Percentiles rank a stretch among this genome's conserved stretches.
These are phyloP conservation scores for Mycena crocata DNA, from an alignment of 768 basidiomycete genomes.

Conservation along the genomic window DNA sequence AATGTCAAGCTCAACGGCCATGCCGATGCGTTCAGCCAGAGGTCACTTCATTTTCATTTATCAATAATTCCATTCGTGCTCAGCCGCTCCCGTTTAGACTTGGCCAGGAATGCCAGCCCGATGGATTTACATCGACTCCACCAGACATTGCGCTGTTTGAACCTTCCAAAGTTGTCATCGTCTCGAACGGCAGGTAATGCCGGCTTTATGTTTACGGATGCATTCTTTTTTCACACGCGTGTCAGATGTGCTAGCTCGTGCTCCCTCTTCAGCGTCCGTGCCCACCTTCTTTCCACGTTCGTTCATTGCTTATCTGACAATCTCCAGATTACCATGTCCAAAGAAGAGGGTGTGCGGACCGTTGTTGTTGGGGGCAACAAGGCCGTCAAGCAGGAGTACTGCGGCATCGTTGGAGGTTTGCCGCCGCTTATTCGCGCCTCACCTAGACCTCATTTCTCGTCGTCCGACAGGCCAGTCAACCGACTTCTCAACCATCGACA, in stretches of 20 bases:
- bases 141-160: slow-evolving; percentile 63
- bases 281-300: not conserved
- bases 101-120: slow-evolving; percentile 59
- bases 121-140: slow-evolving; percentile 39
- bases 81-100: slow-evolving; percentile 44
- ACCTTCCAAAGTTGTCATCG: slow-evolving; percentile 60
- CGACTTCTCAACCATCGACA: slow-evolving; percentile 67
- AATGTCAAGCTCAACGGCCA: slow-evolving; percentile 58
- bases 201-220: slow-evolving; percentile 3
- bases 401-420: slow-evolving; percentile 65
- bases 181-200: slow-evolving; percentile 60
- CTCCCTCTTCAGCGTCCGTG: slow-evolving; percentile 57
- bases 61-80: not conserved
- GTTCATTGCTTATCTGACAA: not conserved
- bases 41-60: slow-evolving; percentile 42
- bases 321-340: slow-evolving; percentile 67
- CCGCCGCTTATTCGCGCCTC: not conserved
- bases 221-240: not conserved
- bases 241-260: slow-evolving; percentile 58
- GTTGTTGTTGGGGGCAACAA: slow-evolving; percentile 66
- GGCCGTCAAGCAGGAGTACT: slow-evolving; percentile 63
- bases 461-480: slow-evolving; percentile 57
- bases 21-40: slow-evolving; percentile 63
- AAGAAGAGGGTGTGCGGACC: slow-evolving; percentile 65
- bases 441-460: not conserved